Percentiles rank a stretch among this genome's conserved stretches.
Evolutionary conservation across 176 grass and related monocot genomes (phyloP).

Genomic region (Triticum urartu): DNA sequence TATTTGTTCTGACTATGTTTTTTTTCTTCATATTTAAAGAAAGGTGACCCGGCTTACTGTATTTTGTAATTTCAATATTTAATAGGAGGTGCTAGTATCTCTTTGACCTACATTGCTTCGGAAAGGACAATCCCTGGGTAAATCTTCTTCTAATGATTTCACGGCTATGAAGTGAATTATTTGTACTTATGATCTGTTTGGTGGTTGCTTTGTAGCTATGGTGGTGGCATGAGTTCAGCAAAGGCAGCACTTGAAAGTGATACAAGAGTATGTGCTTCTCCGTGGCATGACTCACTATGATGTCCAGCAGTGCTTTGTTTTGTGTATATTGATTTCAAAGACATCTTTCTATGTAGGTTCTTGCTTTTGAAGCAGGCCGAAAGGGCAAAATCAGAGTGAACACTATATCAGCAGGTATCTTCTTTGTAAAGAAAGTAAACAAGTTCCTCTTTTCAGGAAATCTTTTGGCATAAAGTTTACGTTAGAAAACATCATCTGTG

Average conservation of each 20-base stretch:
- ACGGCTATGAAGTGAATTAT: background rate
- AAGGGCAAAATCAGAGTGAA: constrained; percentile 87
- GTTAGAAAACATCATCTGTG: background rate
- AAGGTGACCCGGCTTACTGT: constrained; percentile 13
- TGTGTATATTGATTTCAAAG: constrained; percentile 17
- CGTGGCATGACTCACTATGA: background rate
- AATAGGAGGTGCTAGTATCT: constrained; percentile 72
- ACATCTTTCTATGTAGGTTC: constrained; percentile 39
- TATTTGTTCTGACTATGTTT: background rate
- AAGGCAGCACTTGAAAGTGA: constrained; percentile 95
- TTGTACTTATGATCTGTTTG: constrained; percentile 19
- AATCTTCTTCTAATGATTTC: constrained; percentile 7
- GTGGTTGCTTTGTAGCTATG: constrained; percentile 52
- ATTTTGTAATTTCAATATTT: background rate
- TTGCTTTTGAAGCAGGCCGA: constrained; percentile 79
- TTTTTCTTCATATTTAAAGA: constrained; percentile 20
- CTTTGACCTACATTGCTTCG: constrained; percentile 77
- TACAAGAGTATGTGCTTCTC: constrained; percentile 56
- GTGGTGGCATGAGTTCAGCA: constrained; percentile 91
- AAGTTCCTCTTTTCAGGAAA: background rate
- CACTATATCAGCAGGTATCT: constrained; percentile 80
- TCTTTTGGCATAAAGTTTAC: background rate
- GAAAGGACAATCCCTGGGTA: constrained; percentile 87
- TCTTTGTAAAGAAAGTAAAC: constrained; percentile 1
- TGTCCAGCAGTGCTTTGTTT: background rate